Percentiles rank a stretch among this genome's conserved stretches.
Evolutionary conservation across 2,329 filamentous ascomycete genomes (phyloP).

Genomic region (Ceratocystis eucalypticola): DNA sequence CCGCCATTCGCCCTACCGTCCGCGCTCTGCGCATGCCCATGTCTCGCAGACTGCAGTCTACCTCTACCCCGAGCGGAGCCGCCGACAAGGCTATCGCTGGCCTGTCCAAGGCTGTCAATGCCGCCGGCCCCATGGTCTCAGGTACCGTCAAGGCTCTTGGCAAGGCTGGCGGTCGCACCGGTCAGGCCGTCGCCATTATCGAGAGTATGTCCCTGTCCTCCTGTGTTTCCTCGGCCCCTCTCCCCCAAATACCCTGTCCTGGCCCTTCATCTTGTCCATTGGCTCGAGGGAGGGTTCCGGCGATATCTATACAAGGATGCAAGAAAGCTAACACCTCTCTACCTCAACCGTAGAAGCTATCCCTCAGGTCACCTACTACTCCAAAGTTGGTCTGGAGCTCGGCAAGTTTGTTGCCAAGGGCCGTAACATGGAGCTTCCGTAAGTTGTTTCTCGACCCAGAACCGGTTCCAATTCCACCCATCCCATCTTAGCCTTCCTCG

Average conservation of each 20-base stretch:
- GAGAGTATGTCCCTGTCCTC: constrained; percentile 55
- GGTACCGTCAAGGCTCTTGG: constrained; percentile 60
- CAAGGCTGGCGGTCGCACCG: constrained; percentile 72
- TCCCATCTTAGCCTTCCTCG: neutral
- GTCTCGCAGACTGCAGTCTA: constrained; percentile 49
- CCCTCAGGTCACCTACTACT: constrained; percentile 82
- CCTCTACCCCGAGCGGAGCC: constrained; percentile 31
- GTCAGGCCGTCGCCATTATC: constrained; percentile 61
- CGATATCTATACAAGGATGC: neutral
- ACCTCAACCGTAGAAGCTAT: constrained; percentile 51
- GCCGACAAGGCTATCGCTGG: constrained; percentile 55
- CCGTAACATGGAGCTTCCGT: constrained; percentile 93
- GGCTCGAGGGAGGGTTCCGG: neutral
- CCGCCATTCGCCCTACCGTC: constrained; percentile 26
- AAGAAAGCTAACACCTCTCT: constrained; percentile 5
- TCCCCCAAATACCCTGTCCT: neutral
- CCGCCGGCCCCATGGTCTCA: constrained; percentile 64
- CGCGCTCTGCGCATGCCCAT: constrained; percentile 34
- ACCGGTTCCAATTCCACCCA: neutral
- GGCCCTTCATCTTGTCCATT: neutral
- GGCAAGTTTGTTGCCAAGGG: constrained; percentile 73
- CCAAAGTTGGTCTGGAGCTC: constrained; percentile 75
- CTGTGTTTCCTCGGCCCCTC: neutral
- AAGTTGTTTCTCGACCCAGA: constrained; percentile 35
- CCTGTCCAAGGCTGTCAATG: constrained; percentile 65